Percentiles rank a stretch among this genome's conserved stretches.
Evolutionary conservation across 805 yeast genomes (phyloP).

Genomic region (Ogataea salicorniae): DNA sequence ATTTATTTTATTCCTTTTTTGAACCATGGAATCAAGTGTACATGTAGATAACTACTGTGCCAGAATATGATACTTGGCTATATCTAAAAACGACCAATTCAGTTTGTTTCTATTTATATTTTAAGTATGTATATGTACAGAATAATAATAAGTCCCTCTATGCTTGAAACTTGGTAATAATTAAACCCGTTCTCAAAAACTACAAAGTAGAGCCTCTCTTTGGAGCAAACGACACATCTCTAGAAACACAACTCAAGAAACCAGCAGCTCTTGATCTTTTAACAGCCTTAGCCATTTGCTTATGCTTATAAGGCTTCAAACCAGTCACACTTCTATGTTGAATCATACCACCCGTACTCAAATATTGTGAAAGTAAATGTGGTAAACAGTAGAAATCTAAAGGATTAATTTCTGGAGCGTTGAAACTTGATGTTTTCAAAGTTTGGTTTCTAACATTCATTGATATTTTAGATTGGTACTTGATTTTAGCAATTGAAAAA

Average conservation of each 20-base stretch:
- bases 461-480: constrained; percentile 39
- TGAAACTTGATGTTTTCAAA: constrained; percentile 28
- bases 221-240: constrained; percentile 40
- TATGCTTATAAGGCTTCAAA: constrained; percentile 60
- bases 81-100: too few relatives aligned
- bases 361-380: constrained; percentile 55
- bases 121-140: too few relatives aligned
- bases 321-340: constrained; percentile 70
- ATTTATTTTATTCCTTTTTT: background rate
- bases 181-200: background rate
- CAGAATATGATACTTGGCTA: too few relatives aligned
- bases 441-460: constrained; percentile 14
- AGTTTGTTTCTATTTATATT: too few relatives aligned
- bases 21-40: too few relatives aligned
- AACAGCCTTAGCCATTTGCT: constrained; percentile 66
- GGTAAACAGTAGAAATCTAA: constrained; percentile 70
- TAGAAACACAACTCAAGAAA: constrained; percentile 68
- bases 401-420: constrained; percentile 53
- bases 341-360: constrained; percentile 72
- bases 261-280: constrained; percentile 80
- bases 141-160: too few relatives aligned
- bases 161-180: background rate
- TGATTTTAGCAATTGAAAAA: constrained; percentile 56
- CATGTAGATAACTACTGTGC: too few relatives aligned
- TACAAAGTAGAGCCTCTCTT: constrained; percentile 28